phyloP scores from a whole-genome alignment of 169 alveolate species.

The Plasmodium berghei region DNA sequence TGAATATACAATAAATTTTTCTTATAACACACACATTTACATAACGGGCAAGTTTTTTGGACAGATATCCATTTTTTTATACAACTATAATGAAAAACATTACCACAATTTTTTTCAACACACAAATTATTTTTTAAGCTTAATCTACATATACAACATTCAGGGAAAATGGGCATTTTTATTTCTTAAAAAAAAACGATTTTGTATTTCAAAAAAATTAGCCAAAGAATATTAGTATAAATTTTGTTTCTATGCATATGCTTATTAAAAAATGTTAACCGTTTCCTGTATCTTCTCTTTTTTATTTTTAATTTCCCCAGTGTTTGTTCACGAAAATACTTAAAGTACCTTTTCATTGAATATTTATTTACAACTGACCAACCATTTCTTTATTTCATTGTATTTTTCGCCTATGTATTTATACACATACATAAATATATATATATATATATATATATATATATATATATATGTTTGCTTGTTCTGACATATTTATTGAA shows the following conservation, averaged over 20 bases:
- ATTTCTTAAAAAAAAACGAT: conserved; percentile 5
- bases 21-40: conserved; percentile 38
- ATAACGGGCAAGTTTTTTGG: conserved; percentile 49
- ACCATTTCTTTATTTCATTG: not conserved
- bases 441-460: too few relatives aligned
- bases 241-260: too few relatives aligned
- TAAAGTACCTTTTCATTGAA: too few relatives aligned
- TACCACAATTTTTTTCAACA: conserved; percentile 72
- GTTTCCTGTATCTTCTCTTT: too few relatives aligned
- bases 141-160: conserved; percentile 67
- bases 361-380: too few relatives aligned
- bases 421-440: not conserved
- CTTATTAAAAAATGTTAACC: too few relatives aligned
- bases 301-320: too few relatives aligned
- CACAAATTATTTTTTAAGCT: conserved; percentile 63
- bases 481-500: not conserved
- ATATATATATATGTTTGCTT: not conserved
- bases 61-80: conserved; percentile 55
- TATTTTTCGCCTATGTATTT: not conserved
- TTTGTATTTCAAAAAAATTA: not conserved
- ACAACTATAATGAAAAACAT: conserved; percentile 54
- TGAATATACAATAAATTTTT: conserved; percentile 41
- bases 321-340: too few relatives aligned
- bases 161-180: conserved; percentile 63
- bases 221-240: too few relatives aligned